These are phyloP conservation scores for Diospyros kaki DNA, from an alignment of 148 eudicot species.

Conservation along the genomic window DNA sequence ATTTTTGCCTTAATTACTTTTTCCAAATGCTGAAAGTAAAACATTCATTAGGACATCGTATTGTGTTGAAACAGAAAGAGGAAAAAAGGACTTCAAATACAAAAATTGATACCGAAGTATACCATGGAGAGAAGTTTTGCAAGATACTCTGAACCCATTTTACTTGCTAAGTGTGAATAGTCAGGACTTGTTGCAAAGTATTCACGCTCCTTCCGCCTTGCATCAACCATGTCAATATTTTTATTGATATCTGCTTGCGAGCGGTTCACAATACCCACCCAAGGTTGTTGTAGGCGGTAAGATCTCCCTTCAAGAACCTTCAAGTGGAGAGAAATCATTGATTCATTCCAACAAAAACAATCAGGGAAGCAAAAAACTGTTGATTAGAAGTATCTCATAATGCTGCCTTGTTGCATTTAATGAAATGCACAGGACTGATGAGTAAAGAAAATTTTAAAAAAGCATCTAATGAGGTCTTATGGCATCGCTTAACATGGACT, in stretches of 20 bases:
- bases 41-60: background rate
- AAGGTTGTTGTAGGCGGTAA: slow-evolving; percentile 65
- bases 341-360: slow-evolving; percentile 5
- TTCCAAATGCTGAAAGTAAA: slow-evolving; percentile 61
- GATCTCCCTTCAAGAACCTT: slow-evolving; percentile 94
- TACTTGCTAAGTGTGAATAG: slow-evolving; percentile 63
- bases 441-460: background rate
- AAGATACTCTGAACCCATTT: slow-evolving; percentile 80
- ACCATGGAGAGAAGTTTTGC: slow-evolving; percentile 81
- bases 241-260: slow-evolving; percentile 86
- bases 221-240: slow-evolving; percentile 62
- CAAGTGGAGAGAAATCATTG: background rate
- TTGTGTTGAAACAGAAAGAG: background rate
- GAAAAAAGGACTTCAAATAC: background rate
- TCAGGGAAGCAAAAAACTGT: background rate
- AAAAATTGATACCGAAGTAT: slow-evolving; percentile 6
- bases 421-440: background rate
- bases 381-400: background rate
- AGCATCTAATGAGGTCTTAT: background rate
- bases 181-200: slow-evolving; percentile 72
- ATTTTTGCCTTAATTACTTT: slow-evolving; percentile 65
- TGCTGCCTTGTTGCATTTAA: background rate
- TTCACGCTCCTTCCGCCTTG: slow-evolving; percentile 69
- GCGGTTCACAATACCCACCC: slow-evolving; percentile 91
- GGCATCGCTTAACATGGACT: background rate